Conservation (phyloP, 2,329 filamentous ascomycete species). For the Paracorniculantispora psalliotae region DNA sequence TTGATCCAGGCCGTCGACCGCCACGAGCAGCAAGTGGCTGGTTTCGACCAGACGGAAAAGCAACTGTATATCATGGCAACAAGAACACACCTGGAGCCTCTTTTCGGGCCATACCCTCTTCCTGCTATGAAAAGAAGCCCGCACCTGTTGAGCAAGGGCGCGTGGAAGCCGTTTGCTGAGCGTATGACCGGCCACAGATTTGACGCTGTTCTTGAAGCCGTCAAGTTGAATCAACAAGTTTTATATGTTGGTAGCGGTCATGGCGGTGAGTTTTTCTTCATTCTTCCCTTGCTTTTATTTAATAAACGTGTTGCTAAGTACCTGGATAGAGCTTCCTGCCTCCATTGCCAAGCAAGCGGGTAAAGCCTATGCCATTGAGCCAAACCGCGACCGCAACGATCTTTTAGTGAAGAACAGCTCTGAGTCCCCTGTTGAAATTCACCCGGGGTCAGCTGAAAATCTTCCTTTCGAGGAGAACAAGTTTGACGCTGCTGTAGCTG, state of each 20-base stretch:
- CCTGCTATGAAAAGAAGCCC: neutral
- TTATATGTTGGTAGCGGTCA: neutral
- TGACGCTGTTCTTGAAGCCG: neutral
- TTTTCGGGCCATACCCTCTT: neutral
- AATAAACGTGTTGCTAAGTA: no score
- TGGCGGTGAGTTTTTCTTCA: neutral
- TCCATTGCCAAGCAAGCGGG: neutral
- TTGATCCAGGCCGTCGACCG: neutral
- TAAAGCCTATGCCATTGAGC: neutral
- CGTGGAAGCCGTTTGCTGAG: neutral
- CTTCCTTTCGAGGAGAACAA: neutral
- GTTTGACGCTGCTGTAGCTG: conserved; percentile 11
- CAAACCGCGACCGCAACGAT: neutral
- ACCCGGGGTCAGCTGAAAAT: neutral
- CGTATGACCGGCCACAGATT: neutral
- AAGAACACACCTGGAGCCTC: neutral
- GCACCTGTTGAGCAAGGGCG: neutral
- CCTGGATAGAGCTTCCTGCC: neutral
- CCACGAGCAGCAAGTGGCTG: neutral
- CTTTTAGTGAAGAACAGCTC: neutral
- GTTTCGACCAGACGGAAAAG: neutral
- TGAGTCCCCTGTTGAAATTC: neutral
- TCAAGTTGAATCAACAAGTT: neutral
- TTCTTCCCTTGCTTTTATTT: no score
- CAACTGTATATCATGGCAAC: neutral